Base-by-base conservation (phyloP, 768 basidiomycete species). In the Calocybe gangraenosa region DNA sequence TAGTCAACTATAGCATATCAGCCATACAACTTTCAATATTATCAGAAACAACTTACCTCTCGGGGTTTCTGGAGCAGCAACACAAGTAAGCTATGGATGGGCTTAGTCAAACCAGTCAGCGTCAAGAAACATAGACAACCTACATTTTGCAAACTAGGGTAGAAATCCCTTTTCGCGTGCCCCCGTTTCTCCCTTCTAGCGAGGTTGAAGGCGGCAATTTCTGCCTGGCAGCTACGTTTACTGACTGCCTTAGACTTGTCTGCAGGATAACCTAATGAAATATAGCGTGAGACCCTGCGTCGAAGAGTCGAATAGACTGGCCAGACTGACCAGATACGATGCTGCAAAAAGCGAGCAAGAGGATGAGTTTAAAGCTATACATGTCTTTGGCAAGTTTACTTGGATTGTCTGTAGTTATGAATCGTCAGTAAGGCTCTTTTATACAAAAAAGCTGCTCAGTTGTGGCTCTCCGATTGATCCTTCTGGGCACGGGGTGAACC, bases 1-100 rank as follows among this genome's bases (percentile, higher is more conserved):
- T 58, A 58, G 43, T 58, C 30, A 21, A 49, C 57, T 58, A 31
- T 20, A n/a, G n/a, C n/a, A n/a, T n/a, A n/a, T n/a, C n/a, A n/a
- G 20, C 18, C 23, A 8, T 7, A 31, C 18, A 8, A 23, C 42
- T 30, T 30, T 43, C 18, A 35, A 14, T 43, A 25, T 40, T 18
- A 3, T 19, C 23, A 17, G 30, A 13, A 32, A 38, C 15, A 15
- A 46, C 40, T 23, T 38, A 54, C 57, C 47, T 46, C 39, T 49
- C 33, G 57, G 52, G 22, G 54, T 52, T 33, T 58, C 52, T 1
- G 57, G 57, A 31, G 56, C 51, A 33, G 42, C 48, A 15, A 48
- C 44, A 23, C 57, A 58, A 21, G 52, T 49, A 11, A 56, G 28
- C 57, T 58, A 28, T 28, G 34, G 5, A 31, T 35, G 11, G 13